Evolutionary conservation across 2,329 filamentous ascomycete species (phyloP), one percentile per base, ranked within the genome.

Genomic region (Fusarium mexicanum): DNA sequence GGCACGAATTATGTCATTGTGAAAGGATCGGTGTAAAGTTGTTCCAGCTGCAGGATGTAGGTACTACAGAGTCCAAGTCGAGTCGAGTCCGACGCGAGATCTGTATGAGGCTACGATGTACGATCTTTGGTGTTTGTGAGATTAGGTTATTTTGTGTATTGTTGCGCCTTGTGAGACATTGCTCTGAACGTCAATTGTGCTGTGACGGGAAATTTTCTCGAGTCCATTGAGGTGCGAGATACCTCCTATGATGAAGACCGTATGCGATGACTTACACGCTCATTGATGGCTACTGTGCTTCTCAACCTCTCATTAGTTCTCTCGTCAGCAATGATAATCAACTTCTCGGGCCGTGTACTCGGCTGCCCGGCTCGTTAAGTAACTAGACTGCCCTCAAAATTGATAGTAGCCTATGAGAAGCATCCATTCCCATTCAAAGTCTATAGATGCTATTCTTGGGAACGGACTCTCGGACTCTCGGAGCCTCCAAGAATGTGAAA

Each of bases 1-100:
- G 72, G 61, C 64, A 24, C 22, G 55, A 58, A 69, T 74, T 75
- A 73, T 74, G 72, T 74, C 72, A 74, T 73, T 64, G 20, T 54
- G 54, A 55, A n/a, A 59, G 35, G 57, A 38, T 26, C 75, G 75
- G 75, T 50, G 13, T 51, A 77, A 77, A 14, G 64, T 74, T 77
- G 58, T 77, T 77, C 75, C 75, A 71, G 65, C 31, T 48, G 53
- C 65, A 59, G 12, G 20, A 47, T 54, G 26, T 22, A 41, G 8
- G 24, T 26, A 12, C 18, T 33, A 31, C 9, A 58, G 33, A 11
- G 26, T 46, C 11, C 2, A 46, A 29, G 24, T 58, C 40, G 10
- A 41, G 33, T 22, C 22, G 35, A 41, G 22, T 53, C 13, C 6
- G 18, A 22, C 1, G 44, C n/a, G 31, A 17, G 29, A 22, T 37